Base-by-base conservation (phyloP, 257 asterid genomes). In the Solanum ahanhuiri region DNA sequence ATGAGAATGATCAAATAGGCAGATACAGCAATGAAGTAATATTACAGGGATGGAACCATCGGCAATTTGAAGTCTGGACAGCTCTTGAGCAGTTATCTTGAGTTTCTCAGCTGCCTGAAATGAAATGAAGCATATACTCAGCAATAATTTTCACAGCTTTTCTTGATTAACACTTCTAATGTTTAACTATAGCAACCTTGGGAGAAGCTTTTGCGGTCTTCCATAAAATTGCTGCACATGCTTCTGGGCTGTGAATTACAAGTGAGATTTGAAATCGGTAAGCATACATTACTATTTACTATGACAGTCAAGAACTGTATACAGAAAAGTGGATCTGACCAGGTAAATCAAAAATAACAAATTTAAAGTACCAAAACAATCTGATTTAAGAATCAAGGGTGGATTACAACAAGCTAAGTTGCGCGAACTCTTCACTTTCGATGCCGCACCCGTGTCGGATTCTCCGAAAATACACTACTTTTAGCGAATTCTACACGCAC, bases 81-180 rank as follows among this genome's bases (percentile, higher is more conserved):
- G 93, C 88, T 93, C 98, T 25, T 64, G 37, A 48, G 99, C 96
- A 81, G 99, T 96, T 87, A 95, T 96, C 93, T 87, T 96, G 82
- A 96, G 97, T 94, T 91, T 93, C 91, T 93, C 91, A 88, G 99
- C 99, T 51, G 99, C 99, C 99, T 96, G 98, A 88, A 95, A 90
- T 58, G 76, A 39, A 75, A 91, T 84, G 83, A 86, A 54, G 60
- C 30, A 87, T 83, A 60, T 43, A 89, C 72, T 69, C 84, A 83
- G 91, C 88, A 86, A 90, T 88, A 82, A 84, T 23, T 51, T 87
- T 66, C 34, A 81, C 88, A 88, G 64, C 33, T 23, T 89, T 54
- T 70, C 86, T 54, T 76, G 70, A 87, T 54, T 79, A 54, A 72
- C 37, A 81, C 39, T 86, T 81, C 33, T 84, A 22, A 85, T 83